Evolutionary conservation across 176 grass and related monocot species (phyloP).

Genomic region (Tillandsia leiboldiana): DNA sequence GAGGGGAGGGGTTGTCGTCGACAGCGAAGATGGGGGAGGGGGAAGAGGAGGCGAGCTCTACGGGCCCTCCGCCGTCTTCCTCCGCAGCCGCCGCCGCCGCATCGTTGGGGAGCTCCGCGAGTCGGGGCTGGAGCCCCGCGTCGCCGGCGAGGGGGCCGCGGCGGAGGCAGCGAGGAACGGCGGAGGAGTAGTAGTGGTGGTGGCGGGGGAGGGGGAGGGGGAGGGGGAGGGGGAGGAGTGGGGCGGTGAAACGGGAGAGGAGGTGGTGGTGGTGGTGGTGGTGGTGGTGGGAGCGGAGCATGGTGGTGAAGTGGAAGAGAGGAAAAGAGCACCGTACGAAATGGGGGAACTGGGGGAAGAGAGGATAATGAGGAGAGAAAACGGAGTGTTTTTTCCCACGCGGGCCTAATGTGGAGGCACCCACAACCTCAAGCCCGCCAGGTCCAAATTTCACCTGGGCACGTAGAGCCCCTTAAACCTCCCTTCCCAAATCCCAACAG

Average conservation of each 20-base stretch:
- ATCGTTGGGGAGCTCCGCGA: conserved; percentile 19
- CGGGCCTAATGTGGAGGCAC: too few species aligned
- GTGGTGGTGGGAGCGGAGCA: conserved; percentile 35
- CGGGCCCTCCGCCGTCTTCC: conserved; percentile 33
- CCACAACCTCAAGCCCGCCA: too few species aligned
- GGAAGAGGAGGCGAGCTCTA: conserved; percentile 27
- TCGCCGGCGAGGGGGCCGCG: conserved; percentile 10
- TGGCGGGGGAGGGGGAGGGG: neutral
- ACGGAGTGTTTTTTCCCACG: too few species aligned
- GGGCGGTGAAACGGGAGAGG: conserved; percentile 17
- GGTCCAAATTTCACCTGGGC: too few species aligned
- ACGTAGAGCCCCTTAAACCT: too few species aligned
- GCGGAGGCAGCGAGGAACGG: conserved; percentile 3
- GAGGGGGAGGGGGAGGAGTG: conserved; percentile 4
- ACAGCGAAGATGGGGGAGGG: conserved; percentile 38
- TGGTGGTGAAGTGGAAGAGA: neutral
- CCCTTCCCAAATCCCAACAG: too few species aligned
- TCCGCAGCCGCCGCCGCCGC: neutral
- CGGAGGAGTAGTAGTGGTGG: neutral
- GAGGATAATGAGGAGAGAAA: neutral
- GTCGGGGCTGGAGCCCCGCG: conserved; percentile 1
- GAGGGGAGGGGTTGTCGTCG: conserved; percentile 54
- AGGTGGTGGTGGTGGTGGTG: neutral
- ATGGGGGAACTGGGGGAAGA: neutral
- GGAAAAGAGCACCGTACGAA: neutral